phyloP scores from a whole-genome alignment of 2,329 filamentous ascomycete species.

The Xylaria sp. region DNA sequence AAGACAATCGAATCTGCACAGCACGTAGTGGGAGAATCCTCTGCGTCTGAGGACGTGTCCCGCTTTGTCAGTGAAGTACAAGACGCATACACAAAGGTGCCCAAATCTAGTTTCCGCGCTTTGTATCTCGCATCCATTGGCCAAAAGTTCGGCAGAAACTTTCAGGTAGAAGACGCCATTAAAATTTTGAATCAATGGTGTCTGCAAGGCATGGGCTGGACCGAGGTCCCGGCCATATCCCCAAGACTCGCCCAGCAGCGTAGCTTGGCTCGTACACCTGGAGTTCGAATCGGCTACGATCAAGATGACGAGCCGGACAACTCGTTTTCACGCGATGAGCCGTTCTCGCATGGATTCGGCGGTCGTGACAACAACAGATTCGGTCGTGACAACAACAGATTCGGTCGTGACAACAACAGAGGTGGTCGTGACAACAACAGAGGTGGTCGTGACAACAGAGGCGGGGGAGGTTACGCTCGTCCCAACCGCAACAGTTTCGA shows the following conservation, averaged over 20 bases:
- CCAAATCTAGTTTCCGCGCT: conserved; percentile 53
- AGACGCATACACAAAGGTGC: conserved; percentile 56
- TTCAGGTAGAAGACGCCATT: conserved; percentile 52
- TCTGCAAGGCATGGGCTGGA: conserved; percentile 62
- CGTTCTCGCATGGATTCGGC: background rate
- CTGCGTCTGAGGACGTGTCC: conserved; percentile 51
- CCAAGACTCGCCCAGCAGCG: conserved; percentile 38
- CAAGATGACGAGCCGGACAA: too few relatives aligned
- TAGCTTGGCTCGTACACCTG: conserved; percentile 43
- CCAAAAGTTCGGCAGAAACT: conserved; percentile 53
- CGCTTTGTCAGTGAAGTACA: conserved; percentile 56
- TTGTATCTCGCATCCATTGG: conserved; percentile 70
- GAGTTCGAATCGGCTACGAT: conserved; percentile 44
- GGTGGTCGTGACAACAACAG: background rate
- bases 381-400: background rate
- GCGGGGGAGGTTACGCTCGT: background rate
- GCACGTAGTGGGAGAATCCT: conserved; percentile 60
- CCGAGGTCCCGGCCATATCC: conserved; percentile 56
- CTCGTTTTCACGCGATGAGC: too few relatives aligned
- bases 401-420: background rate
- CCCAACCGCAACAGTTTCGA: conserved; percentile 11
- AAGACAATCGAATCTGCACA: conserved; percentile 60
- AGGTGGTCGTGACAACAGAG: background rate
- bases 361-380: too few relatives aligned
- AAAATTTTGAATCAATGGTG: conserved; percentile 65